These are phyloP conservation scores for Mangifera indica DNA, from an alignment of 345 rosid genomes.

Conservation along the genomic window DNA sequence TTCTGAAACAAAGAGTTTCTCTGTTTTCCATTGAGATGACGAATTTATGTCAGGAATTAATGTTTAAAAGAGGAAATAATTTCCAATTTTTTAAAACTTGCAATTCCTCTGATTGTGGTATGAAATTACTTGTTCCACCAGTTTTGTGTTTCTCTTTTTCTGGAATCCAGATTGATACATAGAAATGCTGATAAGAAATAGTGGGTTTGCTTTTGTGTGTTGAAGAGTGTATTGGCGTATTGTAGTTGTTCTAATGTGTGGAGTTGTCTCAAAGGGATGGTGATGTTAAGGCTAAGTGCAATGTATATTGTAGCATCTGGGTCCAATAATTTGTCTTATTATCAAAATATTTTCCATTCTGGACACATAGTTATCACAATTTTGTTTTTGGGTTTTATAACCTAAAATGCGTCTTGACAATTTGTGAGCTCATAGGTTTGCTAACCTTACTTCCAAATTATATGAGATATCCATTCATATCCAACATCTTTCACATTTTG, in stretches of 20 bases:
- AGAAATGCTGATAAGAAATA: neutral
- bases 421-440: no score
- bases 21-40: neutral
- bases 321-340: no score
- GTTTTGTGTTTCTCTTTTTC: neutral
- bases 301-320: no score
- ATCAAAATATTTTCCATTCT: no score
- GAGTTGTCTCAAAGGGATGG: neutral
- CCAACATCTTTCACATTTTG: no score
- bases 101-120: neutral
- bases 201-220: neutral
- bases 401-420: no score
- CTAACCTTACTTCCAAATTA: no score
- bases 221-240: constrained; percentile 1
- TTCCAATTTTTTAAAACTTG: neutral
- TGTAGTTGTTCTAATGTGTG: neutral
- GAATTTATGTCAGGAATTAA: neutral
- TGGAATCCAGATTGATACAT: neutral
- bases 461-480: no score
- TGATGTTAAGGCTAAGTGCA: neutral
- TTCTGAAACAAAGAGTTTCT: neutral
- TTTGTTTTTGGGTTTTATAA: no score
- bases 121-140: neutral
- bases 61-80: neutral
- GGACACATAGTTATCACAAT: no score